Evolutionary conservation across 805 yeast species (phyloP).

Genomic region (Kodamaea hsintzibuensis): DNA sequence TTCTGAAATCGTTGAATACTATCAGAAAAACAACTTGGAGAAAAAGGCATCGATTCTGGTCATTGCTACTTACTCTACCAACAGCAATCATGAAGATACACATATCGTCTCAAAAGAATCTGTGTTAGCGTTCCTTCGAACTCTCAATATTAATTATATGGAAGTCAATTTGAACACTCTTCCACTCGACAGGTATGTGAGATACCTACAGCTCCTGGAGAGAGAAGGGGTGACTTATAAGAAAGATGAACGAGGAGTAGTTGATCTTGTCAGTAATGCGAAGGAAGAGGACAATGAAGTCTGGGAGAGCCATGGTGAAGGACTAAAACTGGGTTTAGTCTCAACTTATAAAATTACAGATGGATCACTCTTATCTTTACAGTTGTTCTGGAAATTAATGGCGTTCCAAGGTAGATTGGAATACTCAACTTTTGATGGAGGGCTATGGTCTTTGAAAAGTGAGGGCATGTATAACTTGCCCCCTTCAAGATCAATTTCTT

Average conservation of each 20-base stretch:
- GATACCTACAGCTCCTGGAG: constrained; percentile 8
- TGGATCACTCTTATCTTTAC: not conserved
- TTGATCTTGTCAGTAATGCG: not conserved
- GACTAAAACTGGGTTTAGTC: not conserved
- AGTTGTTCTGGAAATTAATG: not conserved
- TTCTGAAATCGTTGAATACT: constrained; percentile 26
- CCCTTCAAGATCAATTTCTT: not conserved
- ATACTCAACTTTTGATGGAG: not conserved
- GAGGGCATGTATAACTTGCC: not conserved
- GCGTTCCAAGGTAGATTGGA: not conserved
- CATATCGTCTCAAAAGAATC: constrained; percentile 2
- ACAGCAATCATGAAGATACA: constrained; percentile 2
- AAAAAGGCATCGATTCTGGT: constrained; percentile 12
- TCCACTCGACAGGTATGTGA: constrained; percentile 7
- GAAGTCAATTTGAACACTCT: constrained; percentile 15
- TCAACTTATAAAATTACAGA: not conserved
- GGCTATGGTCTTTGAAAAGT: not conserved
- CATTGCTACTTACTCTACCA: constrained; percentile 10
- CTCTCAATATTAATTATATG: not conserved
- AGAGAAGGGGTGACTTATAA: constrained; percentile 1
- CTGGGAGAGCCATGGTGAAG: not conserved
- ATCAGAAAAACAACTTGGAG: constrained; percentile 11
- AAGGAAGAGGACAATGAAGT: not conserved
- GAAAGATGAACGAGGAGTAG: not conserved
- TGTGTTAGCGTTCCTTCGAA: constrained; percentile 4